Evolutionary conservation across 23 red algal species (phyloP), one percentile per base, ranked within the genome.

Genomic region (Agarophyton chilense): DNA sequence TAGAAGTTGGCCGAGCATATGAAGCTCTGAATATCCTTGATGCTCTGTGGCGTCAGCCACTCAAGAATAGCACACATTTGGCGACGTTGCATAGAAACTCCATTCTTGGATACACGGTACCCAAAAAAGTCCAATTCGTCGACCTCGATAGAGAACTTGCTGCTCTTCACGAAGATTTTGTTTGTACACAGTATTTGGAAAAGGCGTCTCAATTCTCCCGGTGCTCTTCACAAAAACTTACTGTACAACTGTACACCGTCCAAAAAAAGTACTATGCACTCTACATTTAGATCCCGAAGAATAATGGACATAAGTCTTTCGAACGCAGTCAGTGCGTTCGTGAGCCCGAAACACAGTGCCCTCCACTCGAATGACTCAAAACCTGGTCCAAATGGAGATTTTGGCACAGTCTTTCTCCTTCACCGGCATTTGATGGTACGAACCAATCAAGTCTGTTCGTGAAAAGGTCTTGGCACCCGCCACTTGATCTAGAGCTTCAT

Each of bases 241-340:
- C 82, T 87, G 43, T 87, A 87, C 6, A 87, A 5, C 2, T 74
- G 42, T 9, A 87, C 32, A 54, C 74, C 82, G 45, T 87, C 63
- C 12, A 75, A 33, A 42, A 52, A 74, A 9, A 73, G 62, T 2
- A 75, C 82, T 10, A 87, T 35, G 64, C 9, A 74, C 10, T 54
- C 11, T 50, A 63, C 64, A 72, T 87, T 57, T 14, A 87, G 29
- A 21, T 52, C 11, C 6, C 35, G 41, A 19, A 87, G 67, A 2
- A 42, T 17, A 17, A 18, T 12, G 4, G 58, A 0, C 12, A 72
- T 55, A 22, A 86, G 64, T 18, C 57, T 4, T 33, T 8, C 32
- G 50, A 86, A 86, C 0, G 81, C 58, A 11, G 33, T 61, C 10
- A 31, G 62, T 6, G 61, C 81, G 33, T 86, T 86, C 16, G 16